Evolutionary conservation across 164 flowering plant genomes (phyloP).

Genomic region (Kingdonia uniflora): DNA sequence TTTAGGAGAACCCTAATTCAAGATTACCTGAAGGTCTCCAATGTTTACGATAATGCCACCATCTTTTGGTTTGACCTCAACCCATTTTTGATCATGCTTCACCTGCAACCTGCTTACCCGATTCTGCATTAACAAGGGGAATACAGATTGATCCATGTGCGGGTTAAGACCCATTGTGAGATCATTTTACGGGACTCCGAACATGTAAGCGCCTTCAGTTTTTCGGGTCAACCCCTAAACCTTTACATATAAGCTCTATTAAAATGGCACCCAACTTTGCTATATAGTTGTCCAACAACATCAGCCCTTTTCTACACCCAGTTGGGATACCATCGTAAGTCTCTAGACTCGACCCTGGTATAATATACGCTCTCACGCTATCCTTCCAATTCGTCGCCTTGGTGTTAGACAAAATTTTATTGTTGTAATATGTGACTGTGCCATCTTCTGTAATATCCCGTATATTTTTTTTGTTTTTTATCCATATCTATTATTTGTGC

Average conservation of each 20-base stretch:
- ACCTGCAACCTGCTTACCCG: constrained; percentile 13
- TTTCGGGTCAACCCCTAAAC: constrained; percentile 22
- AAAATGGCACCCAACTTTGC: constrained; percentile 16
- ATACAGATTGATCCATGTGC: constrained; percentile 16
- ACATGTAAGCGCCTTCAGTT: constrained; percentile 22
- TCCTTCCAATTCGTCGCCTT: constrained; percentile 27
- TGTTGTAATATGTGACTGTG: constrained; percentile 14
- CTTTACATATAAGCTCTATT: constrained; percentile 25
- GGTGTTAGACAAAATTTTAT: constrained; percentile 16
- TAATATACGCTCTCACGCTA: constrained; percentile 12
- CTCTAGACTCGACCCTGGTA: constrained; percentile 12
- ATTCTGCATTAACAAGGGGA: constrained; percentile 19
- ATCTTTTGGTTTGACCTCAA: constrained; percentile 6
- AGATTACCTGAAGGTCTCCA: constrained; percentile 14
- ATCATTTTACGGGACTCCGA: constrained; percentile 10
- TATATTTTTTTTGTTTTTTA: no score
- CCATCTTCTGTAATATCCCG: no score
- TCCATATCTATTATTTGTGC: no score
- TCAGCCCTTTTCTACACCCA: constrained; percentile 16
- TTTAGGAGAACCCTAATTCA: no score
- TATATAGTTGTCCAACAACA: constrained; percentile 16
- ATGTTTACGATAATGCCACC: constrained; percentile 14
- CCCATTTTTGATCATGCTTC: no score
- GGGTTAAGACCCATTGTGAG: constrained; percentile 17
- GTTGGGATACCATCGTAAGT: constrained; percentile 18